These are phyloP conservation scores for Elaeis guineensis DNA, from an alignment of 176 grass and related monocot genomes.

Conservation along the genomic window DNA sequence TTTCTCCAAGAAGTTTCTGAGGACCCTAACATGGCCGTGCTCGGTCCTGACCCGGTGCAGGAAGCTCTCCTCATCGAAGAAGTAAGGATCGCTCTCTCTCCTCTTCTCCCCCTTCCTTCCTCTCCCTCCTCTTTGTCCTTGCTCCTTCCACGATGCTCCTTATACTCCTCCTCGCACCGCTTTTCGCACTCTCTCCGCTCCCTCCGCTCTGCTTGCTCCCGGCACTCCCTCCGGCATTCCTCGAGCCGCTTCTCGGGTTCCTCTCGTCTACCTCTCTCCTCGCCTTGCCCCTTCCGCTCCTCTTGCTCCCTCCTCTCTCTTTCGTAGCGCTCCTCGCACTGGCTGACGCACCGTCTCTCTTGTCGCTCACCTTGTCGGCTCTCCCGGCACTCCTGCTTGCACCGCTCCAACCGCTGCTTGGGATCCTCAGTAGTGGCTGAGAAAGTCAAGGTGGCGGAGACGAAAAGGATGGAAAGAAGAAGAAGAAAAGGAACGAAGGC, in stretches of 20 bases:
- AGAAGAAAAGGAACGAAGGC: constrained; percentile 5
- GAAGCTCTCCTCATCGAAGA: constrained; percentile 51
- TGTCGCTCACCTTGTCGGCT: constrained; percentile 4
- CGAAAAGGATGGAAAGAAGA: constrained; percentile 22
- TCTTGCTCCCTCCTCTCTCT: constrained; percentile 8
- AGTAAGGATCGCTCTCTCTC: constrained; percentile 33
- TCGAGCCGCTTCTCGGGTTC: not conserved
- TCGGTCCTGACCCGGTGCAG: constrained; percentile 21
- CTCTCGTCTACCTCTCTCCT: not conserved
- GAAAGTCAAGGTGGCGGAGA: constrained; percentile 22
- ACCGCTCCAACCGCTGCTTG: constrained; percentile 12
- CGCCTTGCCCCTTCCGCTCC: not conserved
- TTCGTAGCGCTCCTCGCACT: not conserved
- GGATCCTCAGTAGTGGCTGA: constrained; percentile 9
- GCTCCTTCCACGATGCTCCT: no score
- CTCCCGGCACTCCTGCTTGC: constrained; percentile 22
- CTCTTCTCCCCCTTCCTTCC: not conserved
- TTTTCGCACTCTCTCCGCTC: not conserved
- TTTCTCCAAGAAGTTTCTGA: constrained; percentile 42
- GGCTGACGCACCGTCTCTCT: constrained; percentile 5
- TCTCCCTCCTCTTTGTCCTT: not conserved
- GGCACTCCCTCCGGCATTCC: constrained; percentile 1
- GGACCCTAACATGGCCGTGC: constrained; percentile 33
- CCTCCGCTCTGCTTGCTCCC: not conserved
- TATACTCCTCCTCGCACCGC: no score